Percentiles rank a stretch among this genome's conserved stretches.
These are phyloP conservation scores for Diospyros lotus DNA, from an alignment of 148 eudicot species.

Conservation along the genomic window DNA sequence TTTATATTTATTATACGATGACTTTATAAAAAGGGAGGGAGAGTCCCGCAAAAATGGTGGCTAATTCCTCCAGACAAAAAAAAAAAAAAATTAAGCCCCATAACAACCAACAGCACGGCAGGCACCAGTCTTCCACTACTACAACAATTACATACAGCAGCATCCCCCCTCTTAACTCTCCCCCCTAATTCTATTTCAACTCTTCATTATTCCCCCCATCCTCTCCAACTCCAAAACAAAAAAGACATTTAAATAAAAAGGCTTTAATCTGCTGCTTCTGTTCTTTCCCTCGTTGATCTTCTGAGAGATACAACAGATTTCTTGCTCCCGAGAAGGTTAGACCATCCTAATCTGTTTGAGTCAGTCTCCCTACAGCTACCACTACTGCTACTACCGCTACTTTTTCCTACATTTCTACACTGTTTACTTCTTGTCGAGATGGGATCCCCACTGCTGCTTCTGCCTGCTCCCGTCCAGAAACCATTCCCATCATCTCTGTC, in stretches of 20 bases:
- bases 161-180: constrained; percentile 23
- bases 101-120: no score
- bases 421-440: constrained; percentile 18
- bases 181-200: background rate
- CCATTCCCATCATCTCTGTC: background rate
- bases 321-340: constrained; percentile 12
- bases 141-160: constrained; percentile 16
- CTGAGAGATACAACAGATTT: constrained; percentile 27
- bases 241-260: background rate
- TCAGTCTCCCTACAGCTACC: constrained; percentile 31
- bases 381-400: constrained; percentile 30
- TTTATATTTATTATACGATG: no score
- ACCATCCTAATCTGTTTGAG: constrained; percentile 28
- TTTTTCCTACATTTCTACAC: constrained; percentile 19
- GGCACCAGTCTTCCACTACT: background rate
- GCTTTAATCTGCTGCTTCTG: constrained; percentile 22
- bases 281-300: constrained; percentile 26
- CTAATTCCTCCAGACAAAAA: background rate
- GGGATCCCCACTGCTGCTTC: constrained; percentile 7
- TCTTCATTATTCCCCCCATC: constrained; percentile 15
- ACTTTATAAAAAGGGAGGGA: background rate
- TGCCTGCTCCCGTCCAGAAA: constrained; percentile 4
- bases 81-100: no score
- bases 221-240: background rate
- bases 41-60: no score